phyloP scores from a whole-genome alignment of 257 asterid species.

The Vinca minor region DNA sequence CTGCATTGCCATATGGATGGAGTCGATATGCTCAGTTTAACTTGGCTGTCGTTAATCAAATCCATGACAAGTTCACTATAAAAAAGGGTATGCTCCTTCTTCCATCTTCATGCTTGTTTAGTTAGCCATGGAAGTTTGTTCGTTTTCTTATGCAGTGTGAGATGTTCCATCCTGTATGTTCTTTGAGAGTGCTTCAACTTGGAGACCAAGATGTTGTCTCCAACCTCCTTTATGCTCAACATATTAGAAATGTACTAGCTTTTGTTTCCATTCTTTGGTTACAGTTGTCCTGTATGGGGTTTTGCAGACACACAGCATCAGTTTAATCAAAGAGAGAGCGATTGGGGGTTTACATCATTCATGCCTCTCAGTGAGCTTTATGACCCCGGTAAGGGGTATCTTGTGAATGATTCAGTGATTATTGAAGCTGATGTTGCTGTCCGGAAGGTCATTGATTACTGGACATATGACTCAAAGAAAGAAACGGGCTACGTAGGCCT shows the following conservation, averaged over 20 bases:
- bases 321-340: constrained; percentile 93
- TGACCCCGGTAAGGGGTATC: constrained; percentile 85
- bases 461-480: constrained; percentile 95
- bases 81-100: constrained; percentile 54
- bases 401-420: constrained; percentile 67
- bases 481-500: constrained; percentile 97
- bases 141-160: not conserved
- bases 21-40: constrained; percentile 86
- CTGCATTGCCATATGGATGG: constrained; percentile 82
- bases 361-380: constrained; percentile 93
- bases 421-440: constrained; percentile 97
- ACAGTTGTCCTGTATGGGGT: constrained; percentile 6
- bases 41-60: constrained; percentile 79
- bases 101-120: not conserved
- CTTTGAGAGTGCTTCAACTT: not conserved
- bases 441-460: constrained; percentile 83
- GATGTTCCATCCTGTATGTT: not conserved
- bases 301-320: constrained; percentile 89
- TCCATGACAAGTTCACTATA: constrained; percentile 49
- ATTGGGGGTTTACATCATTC: constrained; percentile 98
- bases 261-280: constrained; percentile 11
- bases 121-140: constrained; percentile 1
- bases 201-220: not conserved
- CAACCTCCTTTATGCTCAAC: not conserved
- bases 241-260: not conserved